phyloP scores from a whole-genome alignment of 225 moss, liverwort and hornwort species.

The Neckera pumila region DNA sequence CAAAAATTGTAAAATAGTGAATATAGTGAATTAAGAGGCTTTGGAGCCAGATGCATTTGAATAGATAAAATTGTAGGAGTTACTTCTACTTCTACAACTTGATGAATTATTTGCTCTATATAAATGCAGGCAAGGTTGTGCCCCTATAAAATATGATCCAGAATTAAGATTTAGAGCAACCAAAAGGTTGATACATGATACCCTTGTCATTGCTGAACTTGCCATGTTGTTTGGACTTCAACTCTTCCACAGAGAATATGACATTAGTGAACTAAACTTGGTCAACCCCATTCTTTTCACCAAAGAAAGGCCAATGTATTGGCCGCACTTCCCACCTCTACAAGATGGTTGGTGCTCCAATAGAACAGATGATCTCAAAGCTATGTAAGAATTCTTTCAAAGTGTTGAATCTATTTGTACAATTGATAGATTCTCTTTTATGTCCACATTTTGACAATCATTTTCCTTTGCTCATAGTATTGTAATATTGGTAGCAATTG shows the following conservation, averaged over 20 bases:
- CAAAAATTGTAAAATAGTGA: not conserved
- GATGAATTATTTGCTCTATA: not conserved
- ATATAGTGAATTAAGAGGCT: not conserved
- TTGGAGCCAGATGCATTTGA: not conserved
- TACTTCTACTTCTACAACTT: not conserved
- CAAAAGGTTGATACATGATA: conserved; percentile 16
- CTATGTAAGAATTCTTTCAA: conserved; percentile 26
- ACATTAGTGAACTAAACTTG: conserved; percentile 37
- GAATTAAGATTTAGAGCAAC: conserved; percentile 15
- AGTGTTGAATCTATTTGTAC: not conserved
- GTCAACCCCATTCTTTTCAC: conserved; percentile 48
- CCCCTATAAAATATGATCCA: conserved; percentile 25
- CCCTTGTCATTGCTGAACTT: conserved; percentile 43
- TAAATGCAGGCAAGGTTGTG: conserved; percentile 56
- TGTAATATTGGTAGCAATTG: not conserved
- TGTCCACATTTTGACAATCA: not conserved
- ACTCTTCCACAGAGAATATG: conserved; percentile 39
- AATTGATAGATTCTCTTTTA: not conserved
- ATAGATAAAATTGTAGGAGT: not conserved
- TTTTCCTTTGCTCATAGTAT: not conserved
- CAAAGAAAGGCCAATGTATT: conserved; percentile 45
- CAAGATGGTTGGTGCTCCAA: conserved; percentile 46
- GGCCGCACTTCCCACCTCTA: conserved; percentile 41
- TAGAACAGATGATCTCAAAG: conserved; percentile 30
- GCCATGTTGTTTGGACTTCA: conserved; percentile 58